Base-by-base conservation (phyloP, 2,329 filamentous ascomycete genomes). In the Thelonectria blattea region DNA sequence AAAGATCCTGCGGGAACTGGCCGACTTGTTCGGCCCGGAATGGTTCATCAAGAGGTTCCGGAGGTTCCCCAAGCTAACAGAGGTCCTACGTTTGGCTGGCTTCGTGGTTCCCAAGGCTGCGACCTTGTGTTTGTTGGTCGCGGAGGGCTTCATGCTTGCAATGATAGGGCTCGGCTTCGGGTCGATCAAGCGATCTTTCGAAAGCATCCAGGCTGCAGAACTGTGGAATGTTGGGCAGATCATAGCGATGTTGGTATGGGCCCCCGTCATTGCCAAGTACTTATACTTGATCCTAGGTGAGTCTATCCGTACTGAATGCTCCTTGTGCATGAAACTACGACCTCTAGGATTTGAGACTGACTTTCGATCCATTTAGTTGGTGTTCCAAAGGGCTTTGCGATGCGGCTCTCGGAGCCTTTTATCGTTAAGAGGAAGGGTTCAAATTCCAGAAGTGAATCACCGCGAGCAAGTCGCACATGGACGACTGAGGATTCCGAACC, bases 231-330 rank as follows among this genome's bases (percentile, higher is more conserved):
- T 52, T 7, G 39, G 50, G 12, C 50, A 52, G 11, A 52, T 52
- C 12, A 52, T 52, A 9, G 24, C 50, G 3, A 52, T 45, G 39
- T 4, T 52, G 5, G 32, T 45, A 18, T 52, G 50, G 50, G 50
- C 50, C 15, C 50, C 50, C 14, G 50, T 52, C 2, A 12, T 52
- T 17, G 18, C 50, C 39, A 45, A 52, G 22, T 52, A 52, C 18
- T 8, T 52, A 6, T 45, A 52, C 24, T 12, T 52, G 24, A 30
- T 45, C 32, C 2, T 15, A 34, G 22, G 39, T 32, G n/a, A 52
- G 50, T 52, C 34, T 37, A 22, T 14, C 10, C 11, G 5, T 14
- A 2, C 17, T 2, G 17, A 4, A 10, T 10, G 8, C 8, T 30
- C 8, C 27, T 12, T 20, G 27, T 5, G 6, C 14, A 22, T 14